Evolutionary conservation across 2,329 filamentous ascomycete species (phyloP).

Genomic region (Hypoxylon sp.): DNA sequence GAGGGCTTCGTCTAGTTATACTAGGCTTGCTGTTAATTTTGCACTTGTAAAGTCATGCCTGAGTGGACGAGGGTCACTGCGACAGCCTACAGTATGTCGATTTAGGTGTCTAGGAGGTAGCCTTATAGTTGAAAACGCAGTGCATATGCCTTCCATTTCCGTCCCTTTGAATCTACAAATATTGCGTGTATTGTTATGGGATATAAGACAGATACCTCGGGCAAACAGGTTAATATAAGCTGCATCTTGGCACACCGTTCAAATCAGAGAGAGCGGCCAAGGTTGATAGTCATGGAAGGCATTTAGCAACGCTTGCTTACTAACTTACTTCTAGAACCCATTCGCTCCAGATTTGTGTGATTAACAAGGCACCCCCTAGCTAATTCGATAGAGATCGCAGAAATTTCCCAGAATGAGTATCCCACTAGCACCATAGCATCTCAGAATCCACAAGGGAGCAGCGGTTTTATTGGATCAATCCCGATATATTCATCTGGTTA

Average conservation of each 20-base stretch:
- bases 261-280: not conserved
- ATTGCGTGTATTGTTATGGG: no score
- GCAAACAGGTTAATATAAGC: not conserved
- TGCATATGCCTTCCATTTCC: no score
- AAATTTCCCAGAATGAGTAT: not conserved
- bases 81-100: no score
- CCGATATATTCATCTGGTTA: not conserved
- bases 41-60: not conserved
- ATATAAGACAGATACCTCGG: not conserved
- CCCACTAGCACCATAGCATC: not conserved
- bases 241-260: not conserved
- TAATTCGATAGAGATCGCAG: not conserved
- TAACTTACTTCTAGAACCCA: not conserved
- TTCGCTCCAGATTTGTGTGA: no score
- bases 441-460: not conserved
- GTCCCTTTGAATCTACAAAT: no score
- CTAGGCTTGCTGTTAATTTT: not conserved
- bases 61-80: no score
- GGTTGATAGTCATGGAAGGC: not conserved
- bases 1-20: no score
- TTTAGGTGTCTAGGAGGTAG: no score
- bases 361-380: not conserved
- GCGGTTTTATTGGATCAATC: conserved; percentile 2
- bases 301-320: not conserved
- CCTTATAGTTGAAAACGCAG: no score